Percentiles rank a stretch among this genome's conserved stretches.
phyloP scores from a whole-genome alignment of 176 grass and related monocot genomes.

The Cymbopogon citratus region DNA sequence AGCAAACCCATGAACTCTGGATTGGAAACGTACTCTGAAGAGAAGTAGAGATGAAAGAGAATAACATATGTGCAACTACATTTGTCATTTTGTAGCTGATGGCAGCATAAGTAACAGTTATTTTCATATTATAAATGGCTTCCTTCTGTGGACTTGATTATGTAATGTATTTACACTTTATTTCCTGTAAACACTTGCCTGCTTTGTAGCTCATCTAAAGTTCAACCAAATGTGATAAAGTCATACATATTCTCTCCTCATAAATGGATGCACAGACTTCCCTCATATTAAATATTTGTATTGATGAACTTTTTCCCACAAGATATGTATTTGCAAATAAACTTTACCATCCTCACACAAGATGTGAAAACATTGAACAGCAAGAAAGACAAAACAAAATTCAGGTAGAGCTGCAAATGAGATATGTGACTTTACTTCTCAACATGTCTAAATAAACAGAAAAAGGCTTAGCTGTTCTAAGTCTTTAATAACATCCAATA shows the following conservation, averaged over 20 bases:
- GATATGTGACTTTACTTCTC: conserved; percentile 9
- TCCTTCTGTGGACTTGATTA: neutral
- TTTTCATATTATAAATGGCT: conserved; percentile 22
- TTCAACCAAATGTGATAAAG: conserved; percentile 1
- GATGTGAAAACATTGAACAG: neutral
- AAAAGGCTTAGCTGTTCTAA: conserved; percentile 1
- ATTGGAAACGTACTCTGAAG: neutral
- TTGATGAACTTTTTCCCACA: neutral
- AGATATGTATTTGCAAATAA: conserved; percentile 1
- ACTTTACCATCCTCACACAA: conserved; percentile 5
- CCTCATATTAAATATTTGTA: neutral
- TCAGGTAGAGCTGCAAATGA: conserved; percentile 10
- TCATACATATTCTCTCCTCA: neutral
- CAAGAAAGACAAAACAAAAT: conserved; percentile 2
- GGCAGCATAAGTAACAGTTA: conserved; percentile 18
- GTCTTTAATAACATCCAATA: conserved; percentile 30
- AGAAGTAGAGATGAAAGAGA: neutral
- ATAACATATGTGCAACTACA: conserved; percentile 8
- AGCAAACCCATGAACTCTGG: neutral
- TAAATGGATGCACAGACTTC: neutral
- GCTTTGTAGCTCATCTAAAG: neutral
- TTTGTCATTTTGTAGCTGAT: conserved; percentile 21
- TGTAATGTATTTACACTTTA: conserved; percentile 6
- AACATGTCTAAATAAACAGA: conserved; percentile 21
- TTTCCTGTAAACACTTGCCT: conserved; percentile 22